Evolutionary conservation across 164 flowering plant species (phyloP).

Genomic region (Chloranthus sessilifolius): DNA sequence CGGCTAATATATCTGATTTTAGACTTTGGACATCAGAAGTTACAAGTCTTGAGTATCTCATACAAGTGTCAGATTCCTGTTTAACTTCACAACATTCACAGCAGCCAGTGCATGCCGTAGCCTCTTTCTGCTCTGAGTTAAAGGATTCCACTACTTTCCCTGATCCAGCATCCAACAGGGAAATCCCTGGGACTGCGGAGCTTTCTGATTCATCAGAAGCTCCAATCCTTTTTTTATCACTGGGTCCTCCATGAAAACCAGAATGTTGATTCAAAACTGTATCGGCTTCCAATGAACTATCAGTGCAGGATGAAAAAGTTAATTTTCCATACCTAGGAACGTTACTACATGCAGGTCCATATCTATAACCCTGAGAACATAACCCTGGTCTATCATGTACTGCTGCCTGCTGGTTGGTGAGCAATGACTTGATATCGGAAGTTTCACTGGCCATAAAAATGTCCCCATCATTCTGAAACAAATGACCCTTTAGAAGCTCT

Average conservation of each 20-base stretch:
- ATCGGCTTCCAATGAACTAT: conserved; percentile 4
- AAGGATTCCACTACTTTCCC: neutral
- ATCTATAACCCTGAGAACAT: conserved; percentile 2
- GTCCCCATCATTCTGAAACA: conserved; percentile 10
- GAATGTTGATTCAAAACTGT: neutral
- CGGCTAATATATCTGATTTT: neutral
- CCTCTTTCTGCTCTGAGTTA: neutral
- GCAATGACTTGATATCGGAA: conserved; percentile 1
- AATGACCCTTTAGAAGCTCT: conserved; percentile 18
- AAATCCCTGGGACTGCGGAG: conserved; percentile 1
- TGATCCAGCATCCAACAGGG: conserved; percentile 4
- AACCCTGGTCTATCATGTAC: conserved; percentile 10
- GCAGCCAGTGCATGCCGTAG: neutral
- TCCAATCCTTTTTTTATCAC: conserved; percentile 3
- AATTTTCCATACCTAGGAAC: conserved; percentile 9
- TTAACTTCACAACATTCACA: conserved; percentile 2
- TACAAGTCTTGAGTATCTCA: neutral
- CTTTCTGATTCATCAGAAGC: conserved; percentile 12
- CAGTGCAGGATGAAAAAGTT: conserved; percentile 7
- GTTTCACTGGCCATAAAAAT: conserved; percentile 9
- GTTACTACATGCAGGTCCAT: neutral
- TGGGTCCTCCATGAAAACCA: neutral
- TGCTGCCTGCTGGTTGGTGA: conserved; percentile 5
- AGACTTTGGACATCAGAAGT: conserved; percentile 1
- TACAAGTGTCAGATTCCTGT: neutral